A percentile compares a stretch with the other conserved stretches of the same genome.
Conservation (phyloP, 352 stramenopile species). For the Thalassiosira mediterranea region DNA sequence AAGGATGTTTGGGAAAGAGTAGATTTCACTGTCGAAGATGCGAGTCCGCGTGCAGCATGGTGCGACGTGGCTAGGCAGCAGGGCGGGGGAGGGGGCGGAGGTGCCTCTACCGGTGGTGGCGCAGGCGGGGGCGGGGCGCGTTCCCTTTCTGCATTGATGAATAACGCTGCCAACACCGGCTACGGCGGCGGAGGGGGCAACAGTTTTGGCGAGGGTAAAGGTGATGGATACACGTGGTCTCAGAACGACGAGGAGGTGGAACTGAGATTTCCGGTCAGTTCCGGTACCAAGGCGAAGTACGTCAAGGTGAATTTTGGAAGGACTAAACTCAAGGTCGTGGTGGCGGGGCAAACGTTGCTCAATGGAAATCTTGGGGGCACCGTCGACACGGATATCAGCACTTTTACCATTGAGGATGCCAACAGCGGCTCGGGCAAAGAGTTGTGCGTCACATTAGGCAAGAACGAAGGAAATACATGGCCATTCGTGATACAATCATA, state of each 20-base stretch:
- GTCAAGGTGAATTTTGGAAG: constrained; percentile 69
- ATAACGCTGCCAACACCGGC: constrained; percentile 15
- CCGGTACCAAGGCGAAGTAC: constrained; percentile 63
- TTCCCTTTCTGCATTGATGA: constrained; percentile 42
- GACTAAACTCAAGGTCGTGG: constrained; percentile 58
- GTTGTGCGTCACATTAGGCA: constrained; percentile 67
- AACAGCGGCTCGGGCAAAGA: constrained; percentile 42
- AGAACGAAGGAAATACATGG: constrained; percentile 57
- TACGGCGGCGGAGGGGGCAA: constrained; percentile 3
- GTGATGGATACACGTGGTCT: constrained; percentile 62
- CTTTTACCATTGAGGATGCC: constrained; percentile 67
- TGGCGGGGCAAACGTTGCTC: constrained; percentile 55
- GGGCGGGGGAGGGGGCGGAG: constrained; percentile 60
- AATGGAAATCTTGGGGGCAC: constrained; percentile 57
- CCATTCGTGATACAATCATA: constrained; percentile 27
- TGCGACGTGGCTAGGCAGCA: constrained; percentile 44
- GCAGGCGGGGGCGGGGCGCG: constrained; percentile 13
- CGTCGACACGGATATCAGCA: constrained; percentile 57
- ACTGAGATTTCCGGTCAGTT: constrained; percentile 61
- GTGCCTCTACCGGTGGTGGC: constrained; percentile 14
- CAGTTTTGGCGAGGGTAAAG: constrained; percentile 38
- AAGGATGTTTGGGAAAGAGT: constrained; percentile 72
- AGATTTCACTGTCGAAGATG: constrained; percentile 67
- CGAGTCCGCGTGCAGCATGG: constrained; percentile 43
- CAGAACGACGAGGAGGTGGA: constrained; percentile 79